A percentile compares a stretch with the other conserved stretches of the same genome.
These are phyloP conservation scores for Aspergillus pseudoterreus DNA, from an alignment of 2,329 filamentous ascomycete genomes.

Conservation along the genomic window DNA sequence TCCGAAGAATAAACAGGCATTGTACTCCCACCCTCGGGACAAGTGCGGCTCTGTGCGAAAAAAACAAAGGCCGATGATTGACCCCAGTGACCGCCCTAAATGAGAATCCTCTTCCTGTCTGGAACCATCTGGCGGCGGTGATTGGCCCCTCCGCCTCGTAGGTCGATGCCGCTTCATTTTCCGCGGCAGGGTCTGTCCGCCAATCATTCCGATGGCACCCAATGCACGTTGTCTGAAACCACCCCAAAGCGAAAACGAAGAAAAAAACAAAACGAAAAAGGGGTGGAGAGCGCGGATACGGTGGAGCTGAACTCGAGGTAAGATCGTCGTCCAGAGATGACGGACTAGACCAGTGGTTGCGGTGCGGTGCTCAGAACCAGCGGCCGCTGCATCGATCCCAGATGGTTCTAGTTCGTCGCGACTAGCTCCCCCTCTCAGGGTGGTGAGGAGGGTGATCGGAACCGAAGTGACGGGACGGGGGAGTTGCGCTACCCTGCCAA, in stretches of 20 bases:
- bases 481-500: neutral
- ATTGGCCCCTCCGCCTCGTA: slow-evolving; percentile 14
- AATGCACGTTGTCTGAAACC: slow-evolving; percentile 15
- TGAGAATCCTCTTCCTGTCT: slow-evolving; percentile 14
- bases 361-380: slow-evolving; percentile 9
- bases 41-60: slow-evolving; percentile 16
- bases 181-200: slow-evolving; percentile 9
- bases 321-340: neutral
- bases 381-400: slow-evolving; percentile 13
- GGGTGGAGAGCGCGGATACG: slow-evolving; percentile 1
- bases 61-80: slow-evolving; percentile 10
- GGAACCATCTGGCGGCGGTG: slow-evolving; percentile 10
- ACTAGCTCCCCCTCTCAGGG: neutral
- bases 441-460: slow-evolving; percentile 14
- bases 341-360: neutral
- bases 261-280: slow-evolving; percentile 8
- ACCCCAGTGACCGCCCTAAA: slow-evolving; percentile 11
- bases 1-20: too few relatives aligned
- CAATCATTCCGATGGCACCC: slow-evolving; percentile 12
- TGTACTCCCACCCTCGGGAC: neutral
- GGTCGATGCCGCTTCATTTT: slow-evolving; percentile 19
- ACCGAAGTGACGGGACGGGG: slow-evolving; percentile 19
- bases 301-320: slow-evolving; percentile 10
- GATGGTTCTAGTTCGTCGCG: slow-evolving; percentile 1
- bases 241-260: neutral